Base-by-base conservation (phyloP, 1,284 basidiomycete species). In the Vanrija sp. region DNA sequence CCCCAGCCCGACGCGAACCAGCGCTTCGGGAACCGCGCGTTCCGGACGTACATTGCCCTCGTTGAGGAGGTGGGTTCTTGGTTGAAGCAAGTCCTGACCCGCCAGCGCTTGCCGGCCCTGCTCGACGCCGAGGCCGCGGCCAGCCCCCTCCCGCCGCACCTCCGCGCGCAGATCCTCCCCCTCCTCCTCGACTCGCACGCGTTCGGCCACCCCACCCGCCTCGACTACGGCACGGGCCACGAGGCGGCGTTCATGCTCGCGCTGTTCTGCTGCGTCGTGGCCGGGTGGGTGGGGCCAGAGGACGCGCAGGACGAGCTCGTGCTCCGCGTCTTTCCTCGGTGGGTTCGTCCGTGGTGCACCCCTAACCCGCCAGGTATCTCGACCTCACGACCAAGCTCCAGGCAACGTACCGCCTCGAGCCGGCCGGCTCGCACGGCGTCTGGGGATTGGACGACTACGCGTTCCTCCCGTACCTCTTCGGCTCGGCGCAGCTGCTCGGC, bases 141-240 rank as follows among this genome's bases (percentile, higher is more conserved):
- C 0, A 80, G 82, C 4, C 51, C 74, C 3, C 68, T 79, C 7
- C 79, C 82, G 6, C 71, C 72, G 10, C 49, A 72, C 3, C 79
- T 83, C 1, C 77, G 82, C 84, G 42, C 45, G 3, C 92, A 96
- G 66, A 76, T 98, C 44, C 67, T 88, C 27, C 84, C 85, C 0
- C 66, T 77, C 1, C 55, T 75, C 3, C 16, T 74, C 45, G 49
- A 72, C 16, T 73, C 73, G 6, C 62, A 67, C 16, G 85, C 91
- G 0, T 98, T 98, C 70, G 95, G 95, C 7, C 94, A 90, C 12
- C 89, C 92, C 62, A 82, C 83, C 4, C 84, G 95, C 42, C 85
- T 98, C 75, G 95, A 98, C 78, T 98, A 98, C 68, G 96, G 95
- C 1, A 93, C 92, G 1, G 95, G 95, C 0, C 95, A 98, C 69